Base-by-base conservation (phyloP, 345 rosid genomes). In the Psidium guajava region DNA sequence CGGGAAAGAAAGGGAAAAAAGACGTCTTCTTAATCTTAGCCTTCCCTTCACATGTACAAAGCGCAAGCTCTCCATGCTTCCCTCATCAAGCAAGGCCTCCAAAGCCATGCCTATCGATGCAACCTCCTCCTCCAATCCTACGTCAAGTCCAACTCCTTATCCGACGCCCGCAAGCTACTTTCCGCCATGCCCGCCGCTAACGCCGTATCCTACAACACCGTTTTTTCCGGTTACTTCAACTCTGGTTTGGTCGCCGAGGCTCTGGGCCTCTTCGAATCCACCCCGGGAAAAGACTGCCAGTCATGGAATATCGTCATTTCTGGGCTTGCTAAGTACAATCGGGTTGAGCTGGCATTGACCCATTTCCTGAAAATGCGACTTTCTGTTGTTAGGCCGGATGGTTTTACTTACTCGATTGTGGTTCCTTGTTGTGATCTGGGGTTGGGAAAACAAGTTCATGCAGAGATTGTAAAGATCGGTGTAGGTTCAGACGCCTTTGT, bases 281-380 rank as follows among this genome's bases (percentile, higher is more conserved):
- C 86, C 88, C 90, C 87, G 4, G 56, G 61, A 14, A 69, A 69
- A 1, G 87, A 91, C 87, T 87, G 84, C 82, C 82, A 88, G 59
- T 89, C 93, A 6, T 91, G 92, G 93, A 91, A 91, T 88, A 80
- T 90, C 13, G 86, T 89, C 58, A 87, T 90, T 53, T 90, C 90
- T 22, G 93, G 87, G 25, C 84, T 88, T 50, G 87, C 87, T 69
- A 88, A 86, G 15, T 61, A 47, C 84, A 82, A 82, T 64, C 82
- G 80, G 82, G 82, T 55, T 82, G 82, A 89, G 86, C 50, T 88
- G 86, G 93, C 91, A 24, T 88, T 87, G 83, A 83, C 73, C n/a
- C 87, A 86, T 73, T 90, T 90, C 74, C 55, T 81, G 75, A 52
- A 77, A 61, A 91, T 90, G 93, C 81, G 69, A 50, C 44, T 14